Base-by-base conservation (phyloP, 208 protist species). In the Borovskyia barvae region DNA sequence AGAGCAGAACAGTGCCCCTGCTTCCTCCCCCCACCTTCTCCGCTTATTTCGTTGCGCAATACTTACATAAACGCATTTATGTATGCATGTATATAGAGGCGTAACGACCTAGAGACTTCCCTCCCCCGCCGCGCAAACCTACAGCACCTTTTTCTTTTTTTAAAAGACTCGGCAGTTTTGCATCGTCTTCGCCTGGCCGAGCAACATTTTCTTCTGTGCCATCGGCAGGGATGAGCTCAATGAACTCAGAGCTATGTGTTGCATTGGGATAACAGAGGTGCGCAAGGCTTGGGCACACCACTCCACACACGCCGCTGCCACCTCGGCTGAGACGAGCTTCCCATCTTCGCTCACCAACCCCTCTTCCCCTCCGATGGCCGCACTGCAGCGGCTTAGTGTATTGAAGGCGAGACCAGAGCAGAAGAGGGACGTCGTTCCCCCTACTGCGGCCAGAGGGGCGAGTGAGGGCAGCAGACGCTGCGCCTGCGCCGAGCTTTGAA, bases 401-500 rank as follows among this genome's bases (percentile, higher is more conserved):
- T 79, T 74, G 37, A 74, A 74, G 56, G 66, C 66, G 24, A 79
- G 50, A 5, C 52, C 56, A 5, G 72, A 66, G 39, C 62, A 63
- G 33, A 75, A 75, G 8, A 56, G 26, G 19, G 17, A 58, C 61
- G 36, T 32, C 24, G n/a, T 66, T 3, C 57, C 66, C 35, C 20
- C 50, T 11, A 72, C 24, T 1, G 42, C 3, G n/a, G 25, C 41
- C 25, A 80, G 54, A 8, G 74, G 49, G 1, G 49, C 60, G 15
- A 83, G 60, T 20, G 75, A 74, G 29, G 75, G 75, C 17, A 88
- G 66, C 52, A 72, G 40, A 45, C 77, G 75, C 33, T 52, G 40
- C 1, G 77, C 69, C 58, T 81, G 66, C 15, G 17, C 33, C 11
- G 40, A 54, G 57, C 57, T 89, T 37, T 86, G 77, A 35, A 93